Base-by-base conservation (phyloP, 179 eudicot species). In the Beta macrorhiza region DNA sequence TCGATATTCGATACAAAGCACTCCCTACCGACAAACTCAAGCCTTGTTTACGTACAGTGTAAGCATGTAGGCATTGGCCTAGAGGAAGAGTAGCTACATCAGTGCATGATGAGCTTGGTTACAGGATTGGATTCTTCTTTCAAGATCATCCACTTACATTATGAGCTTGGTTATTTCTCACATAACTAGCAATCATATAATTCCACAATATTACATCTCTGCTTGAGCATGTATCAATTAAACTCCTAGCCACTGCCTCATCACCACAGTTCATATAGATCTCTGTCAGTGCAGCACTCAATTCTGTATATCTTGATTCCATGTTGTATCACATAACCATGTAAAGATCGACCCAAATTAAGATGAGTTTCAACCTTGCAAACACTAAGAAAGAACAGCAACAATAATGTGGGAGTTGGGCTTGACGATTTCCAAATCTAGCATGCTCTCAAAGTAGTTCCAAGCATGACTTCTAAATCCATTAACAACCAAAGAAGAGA, bases 131-230 rank as follows among this genome's bases (percentile, higher is more conserved):
- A 91, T 74, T 72, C 74, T 2, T 82, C 70, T 77, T 81, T 83
- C 64, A 81, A 85, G 71, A 87, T 78, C 90, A 90, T 82, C 64
- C 25, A 80, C 51, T 53, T 72, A 86, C 89, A 80, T 87, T 76
- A 13, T 78, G 59, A 15, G 82, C 67, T 51, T 81, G 82, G 77
- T 83, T 63, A 59, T 79, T 87, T 64, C 78, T 85, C 19, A 84
- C 73, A 65, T 86, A 88, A 83, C 79, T 79, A 29, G 84, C 83
- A 78, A 88, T 87, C 77, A 88, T 42, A 67, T 87, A 80, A 72
- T 90, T 90, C 89, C 90, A 90, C 32, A 87, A 86, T 67, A 88
- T 79, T 70, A 83, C 32, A 81, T 90, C 92, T 75, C 83, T 88
- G 74, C 81, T 79, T 16, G 83, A 61, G 76, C 57, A 83, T 52